Base-by-base conservation (phyloP, 345 rosid genomes). In the Boechera retrofracta region DNA sequence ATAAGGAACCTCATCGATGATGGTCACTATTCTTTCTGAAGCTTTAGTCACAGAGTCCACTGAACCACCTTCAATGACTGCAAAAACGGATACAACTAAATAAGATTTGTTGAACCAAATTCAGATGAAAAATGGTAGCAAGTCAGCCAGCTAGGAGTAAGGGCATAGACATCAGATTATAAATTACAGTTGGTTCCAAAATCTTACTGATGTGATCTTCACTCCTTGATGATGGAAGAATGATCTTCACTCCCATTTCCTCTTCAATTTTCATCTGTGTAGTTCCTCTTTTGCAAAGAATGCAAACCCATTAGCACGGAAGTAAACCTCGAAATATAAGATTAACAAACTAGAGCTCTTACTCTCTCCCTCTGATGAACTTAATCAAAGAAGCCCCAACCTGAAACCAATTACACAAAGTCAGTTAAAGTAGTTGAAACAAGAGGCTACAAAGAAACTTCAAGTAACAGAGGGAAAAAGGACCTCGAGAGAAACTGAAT, bases 31-130 rank as follows among this genome's bases (percentile, higher is more conserved):
- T 83, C 71, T 88, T 73, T 89, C 81, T 52, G 91, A 87, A 76
- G 99, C 97, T 82, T 74, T 82, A 29, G 84, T 80, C 39, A 95
- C 79, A 79, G 73, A 77, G 64, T 86, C 93, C 70, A 54, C 64
- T n/a, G 98, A 95, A 65, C 26, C 49, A 61, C 97, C 98, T 87
- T 91, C 88, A 78, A 95, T 84, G 64, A 62, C 99, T 95, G 87
- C 78, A 51, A 51, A 10, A 36, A 21, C 26, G 62, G 66, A 55
- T 65, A 42, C 41, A 32, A 44, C 68, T 52, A 28, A 54, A 58
- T 44, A 21, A 41, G 35, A 61, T 39, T 26, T 29, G 52, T 5
- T 36, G 28, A 59, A 74, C 67, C 31, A 52, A 5, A 53, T 47
- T 67, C 42, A 71, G 11, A 45, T 31, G 11, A 42, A 67, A 67